phyloP scores from a whole-genome alignment of 305 asterid species.

The Rubia balearica region DNA sequence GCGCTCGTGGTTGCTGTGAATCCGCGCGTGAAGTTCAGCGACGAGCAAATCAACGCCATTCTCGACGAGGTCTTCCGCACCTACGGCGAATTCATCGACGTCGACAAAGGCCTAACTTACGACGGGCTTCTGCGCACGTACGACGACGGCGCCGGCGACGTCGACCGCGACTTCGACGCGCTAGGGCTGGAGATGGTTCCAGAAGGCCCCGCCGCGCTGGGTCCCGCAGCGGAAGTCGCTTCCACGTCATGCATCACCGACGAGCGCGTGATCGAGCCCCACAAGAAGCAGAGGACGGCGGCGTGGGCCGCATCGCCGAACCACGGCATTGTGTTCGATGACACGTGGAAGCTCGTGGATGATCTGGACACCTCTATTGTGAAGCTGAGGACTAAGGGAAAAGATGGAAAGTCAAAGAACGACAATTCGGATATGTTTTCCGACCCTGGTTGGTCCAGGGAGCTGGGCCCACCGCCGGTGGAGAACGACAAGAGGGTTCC shows the following conservation, averaged over 20 bases:
- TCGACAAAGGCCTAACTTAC: constrained; percentile 76
- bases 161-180: constrained; percentile 90
- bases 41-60: constrained; percentile 81
- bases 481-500: constrained; percentile 54
- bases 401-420: constrained; percentile 68
- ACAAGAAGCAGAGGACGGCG: constrained; percentile 77
- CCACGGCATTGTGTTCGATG: constrained; percentile 92
- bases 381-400: constrained; percentile 50
- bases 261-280: constrained; percentile 76
- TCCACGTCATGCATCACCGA: constrained; percentile 67
- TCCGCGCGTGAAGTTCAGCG: constrained; percentile 90
- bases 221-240: constrained; percentile 62
- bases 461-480: constrained; percentile 66
- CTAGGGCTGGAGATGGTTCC: constrained; percentile 75
- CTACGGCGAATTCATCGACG: constrained; percentile 71
- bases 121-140: constrained; percentile 89
- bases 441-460: constrained; percentile 92
- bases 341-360: constrained; percentile 91
- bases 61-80: constrained; percentile 90
- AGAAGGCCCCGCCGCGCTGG: constrained; percentile 43
- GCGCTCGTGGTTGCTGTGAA: constrained; percentile 86
- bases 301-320: constrained; percentile 96
- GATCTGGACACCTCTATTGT: constrained; percentile 76
- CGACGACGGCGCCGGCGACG: constrained; percentile 97
- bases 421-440: constrained; percentile 75